Evolutionary conservation across 140 eudicot genomes (phyloP), one percentile per base, ranked within the genome.

Genomic region (Ambrosia hybrid): DNA sequence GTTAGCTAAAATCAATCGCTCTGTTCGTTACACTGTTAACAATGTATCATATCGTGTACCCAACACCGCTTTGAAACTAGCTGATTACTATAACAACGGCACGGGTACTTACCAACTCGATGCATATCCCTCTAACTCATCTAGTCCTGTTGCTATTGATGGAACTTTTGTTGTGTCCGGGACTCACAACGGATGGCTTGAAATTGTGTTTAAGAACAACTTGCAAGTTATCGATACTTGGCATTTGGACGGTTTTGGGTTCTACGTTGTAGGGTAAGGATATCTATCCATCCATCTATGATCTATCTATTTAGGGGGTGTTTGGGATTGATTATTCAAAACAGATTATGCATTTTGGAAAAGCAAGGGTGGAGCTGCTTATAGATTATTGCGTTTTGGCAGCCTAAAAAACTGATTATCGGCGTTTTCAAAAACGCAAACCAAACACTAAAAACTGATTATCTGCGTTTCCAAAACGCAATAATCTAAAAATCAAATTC

Each of bases 181-280:
- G 12, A 49, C 59, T 16, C 95, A 90, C 53, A 87, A 83, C 16
- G 96, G 91, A 16, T 90, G 96, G 96, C 85, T 87, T 34, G 96
- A 90, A 65, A 79, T 90, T 14, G 95, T 90, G 75, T 83, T 90
- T 21, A 67, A 75, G 77, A 90, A 90, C 79, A 81, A 74, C 8
- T 65, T 87, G 51, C 30, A 51, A 37, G 86, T 61, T 10, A 81
- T 90, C 68, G 96, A 90, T 81, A 71, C 96, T 52, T 90, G 96
- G 96, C 91, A 90, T 77, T 74, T 90, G 79, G 96, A 90, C 45
- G 96, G 96, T 34, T 87, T 87, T 26, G 91, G 96, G 15, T 90
- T 90, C 71, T 87, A 78, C 11, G 91, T 90, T 52, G 95, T 90
- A 0, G 96, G 96, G 96, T 90, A 83, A 78, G 78, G 7, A 30